Conservation (phyloP, 805 yeast genomes). For the Saccharomyces paradoxus region DNA sequence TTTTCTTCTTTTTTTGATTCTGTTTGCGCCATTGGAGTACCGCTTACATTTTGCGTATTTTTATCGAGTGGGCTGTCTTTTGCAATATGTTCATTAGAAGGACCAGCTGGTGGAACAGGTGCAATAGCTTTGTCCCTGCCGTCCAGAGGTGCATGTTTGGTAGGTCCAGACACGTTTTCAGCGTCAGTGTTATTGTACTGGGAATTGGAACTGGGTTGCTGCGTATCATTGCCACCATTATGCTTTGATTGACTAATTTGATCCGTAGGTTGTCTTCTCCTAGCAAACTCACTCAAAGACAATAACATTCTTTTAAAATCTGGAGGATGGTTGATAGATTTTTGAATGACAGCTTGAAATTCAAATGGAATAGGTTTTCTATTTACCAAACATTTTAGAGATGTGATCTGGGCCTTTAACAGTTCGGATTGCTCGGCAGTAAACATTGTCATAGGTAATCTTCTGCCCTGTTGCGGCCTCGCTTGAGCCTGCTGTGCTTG, state of each 20-base stretch:
- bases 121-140: neutral
- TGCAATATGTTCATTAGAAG: neutral
- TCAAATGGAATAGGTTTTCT: slow-evolving; percentile 26
- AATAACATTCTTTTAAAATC: slow-evolving; percentile 27
- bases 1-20: neutral
- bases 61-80: neutral
- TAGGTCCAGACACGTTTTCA: neutral
- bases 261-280: slow-evolving; percentile 6
- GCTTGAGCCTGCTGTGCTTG: slow-evolving; percentile 6
- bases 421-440: slow-evolving; percentile 26
- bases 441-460: slow-evolving; percentile 15
- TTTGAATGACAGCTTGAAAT: slow-evolving; percentile 22
- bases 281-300: slow-evolving; percentile 25
- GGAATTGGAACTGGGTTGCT: neutral
- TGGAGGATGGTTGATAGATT: slow-evolving; percentile 27
- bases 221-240: slow-evolving; percentile 2
- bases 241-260: slow-evolving; percentile 5
- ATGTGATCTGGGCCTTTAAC: slow-evolving; percentile 30
- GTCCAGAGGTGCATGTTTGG: neutral
- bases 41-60: neutral
- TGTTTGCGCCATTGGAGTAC: neutral
- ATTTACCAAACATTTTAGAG: slow-evolving; percentile 27
- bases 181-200: neutral
- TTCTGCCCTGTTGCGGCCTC: slow-evolving; percentile 5
- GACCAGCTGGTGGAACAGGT: neutral